Percentiles rank a stretch among this genome's conserved stretches.
Evolutionary conservation across 257 asterid genomes (phyloP).

Genomic region (Rhazya stricta): DNA sequence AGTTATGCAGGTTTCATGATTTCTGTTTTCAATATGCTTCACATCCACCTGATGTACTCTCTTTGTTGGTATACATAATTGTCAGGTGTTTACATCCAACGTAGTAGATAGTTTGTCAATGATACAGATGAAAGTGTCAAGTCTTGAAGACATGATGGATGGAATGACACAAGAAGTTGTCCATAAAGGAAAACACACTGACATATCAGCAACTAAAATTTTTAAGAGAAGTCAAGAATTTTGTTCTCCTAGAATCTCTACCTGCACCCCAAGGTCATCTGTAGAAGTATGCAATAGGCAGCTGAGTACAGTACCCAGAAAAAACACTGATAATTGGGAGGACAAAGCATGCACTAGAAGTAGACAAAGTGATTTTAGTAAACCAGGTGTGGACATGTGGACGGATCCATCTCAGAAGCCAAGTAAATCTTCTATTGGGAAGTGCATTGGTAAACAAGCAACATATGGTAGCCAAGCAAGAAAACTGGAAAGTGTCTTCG

Average conservation of each 20-base stretch:
- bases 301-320: constrained; percentile 38
- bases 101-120: constrained; percentile 66
- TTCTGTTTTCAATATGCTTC: too few species aligned
- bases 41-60: background rate
- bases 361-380: constrained; percentile 45
- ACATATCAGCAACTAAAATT: constrained; percentile 39
- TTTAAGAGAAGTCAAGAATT: constrained; percentile 51
- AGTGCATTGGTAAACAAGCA: constrained; percentile 37
- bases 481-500: constrained; percentile 31
- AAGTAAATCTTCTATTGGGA: constrained; percentile 39
- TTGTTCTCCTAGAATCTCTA: constrained; percentile 69
- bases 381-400: constrained; percentile 55
- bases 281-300: constrained; percentile 48
- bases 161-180: constrained; percentile 61
- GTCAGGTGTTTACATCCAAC: constrained; percentile 63
- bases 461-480: constrained; percentile 41
- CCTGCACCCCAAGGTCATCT: constrained; percentile 75
- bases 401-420: constrained; percentile 42
- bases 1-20: background rate
- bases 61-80: background rate
- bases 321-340: constrained; percentile 44
- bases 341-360: constrained; percentile 41
- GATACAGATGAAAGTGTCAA: constrained; percentile 76
- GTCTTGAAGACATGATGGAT: constrained; percentile 70
- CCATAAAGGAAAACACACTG: constrained; percentile 49